Base-by-base conservation (phyloP, 106 monocot genomes). In the Agapanthus africanus region DNA sequence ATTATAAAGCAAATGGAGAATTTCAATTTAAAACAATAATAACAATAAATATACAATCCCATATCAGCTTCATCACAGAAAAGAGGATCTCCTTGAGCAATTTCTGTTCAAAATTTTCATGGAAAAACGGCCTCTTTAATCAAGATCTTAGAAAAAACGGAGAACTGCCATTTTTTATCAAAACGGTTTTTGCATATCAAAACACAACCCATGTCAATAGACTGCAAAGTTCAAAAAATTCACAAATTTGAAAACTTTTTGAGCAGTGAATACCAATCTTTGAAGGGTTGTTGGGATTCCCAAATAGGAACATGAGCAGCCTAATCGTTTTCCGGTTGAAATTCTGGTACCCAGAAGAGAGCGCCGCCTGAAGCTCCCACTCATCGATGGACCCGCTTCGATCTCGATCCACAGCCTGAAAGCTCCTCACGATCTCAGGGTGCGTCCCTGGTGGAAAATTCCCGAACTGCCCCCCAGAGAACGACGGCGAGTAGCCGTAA, bases 381-480 rank as follows among this genome's bases (percentile, higher is more conserved):
- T 92, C 88, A 54, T 92, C 92, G 46, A 92, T 85, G 67, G 49
- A 73, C 32, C 92, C 85, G 59, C 88, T 92, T 63, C 73, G n/a
- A 72, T 91, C 91, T 51, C 77, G 81, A 73, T 91, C 91, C 42
- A 75, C 91, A n/a, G 83, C 77, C 65, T 73, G 70, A 74, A 92
- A 92, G 61, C 80, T 71, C 31, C 73, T 74, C 31, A 88, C 61
- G 18, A 92, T 69, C 65, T 83, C 81, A 6, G 85, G 82, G 44
- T 71, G 56, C 8, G 80, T 92, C 31, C 82, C 85, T 4, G 88
- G 78, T 46, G 91, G 84, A 61, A 83, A 91, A 32, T 52, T 38
- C 65, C 51, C 26, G 3, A 14, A 15, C 41, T 27, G 41, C 11
- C 49, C 23, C 21, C 69, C 27, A 41, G 46, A 37, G 16, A 64